Conservation (phyloP, 257 asterid genomes). For the Solanum lycopersicoides region DNA sequence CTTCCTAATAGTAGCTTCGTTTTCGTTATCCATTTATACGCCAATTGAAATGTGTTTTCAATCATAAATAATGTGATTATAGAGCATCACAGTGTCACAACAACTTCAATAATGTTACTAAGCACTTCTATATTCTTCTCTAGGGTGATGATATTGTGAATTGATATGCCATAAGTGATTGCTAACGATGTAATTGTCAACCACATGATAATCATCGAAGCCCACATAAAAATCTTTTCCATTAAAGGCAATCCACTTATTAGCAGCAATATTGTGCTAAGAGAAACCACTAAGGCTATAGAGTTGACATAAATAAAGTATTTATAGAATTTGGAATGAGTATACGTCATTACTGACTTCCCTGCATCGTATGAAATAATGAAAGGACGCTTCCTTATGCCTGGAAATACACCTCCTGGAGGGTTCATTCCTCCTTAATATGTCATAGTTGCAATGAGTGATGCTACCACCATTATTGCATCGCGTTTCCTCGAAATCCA, state of each 20-base stretch:
- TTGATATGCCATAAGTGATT: no score
- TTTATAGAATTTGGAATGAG: neutral
- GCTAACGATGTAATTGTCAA: no score
- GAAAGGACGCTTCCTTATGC: neutral
- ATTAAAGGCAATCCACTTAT: constrained; percentile 15
- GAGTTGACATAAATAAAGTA: neutral
- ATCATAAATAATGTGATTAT: no score
- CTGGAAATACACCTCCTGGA: constrained; percentile 18
- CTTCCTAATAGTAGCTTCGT: no score
- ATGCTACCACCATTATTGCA: constrained; percentile 25
- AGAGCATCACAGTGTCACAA: no score
- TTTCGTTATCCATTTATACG: no score
- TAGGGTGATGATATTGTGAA: no score
- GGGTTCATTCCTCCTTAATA: constrained; percentile 19
- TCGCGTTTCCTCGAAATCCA: constrained; percentile 3
- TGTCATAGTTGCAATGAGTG: constrained; percentile 19
- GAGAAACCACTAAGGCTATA: neutral
- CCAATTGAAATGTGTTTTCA: no score
- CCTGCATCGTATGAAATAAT: neutral
- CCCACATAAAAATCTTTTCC: neutral
- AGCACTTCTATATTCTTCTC: no score
- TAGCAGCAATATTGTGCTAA: constrained; percentile 17
- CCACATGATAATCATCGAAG: no score
- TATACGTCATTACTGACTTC: neutral
- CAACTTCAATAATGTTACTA: no score